Conservation (phyloP, 768 basidiomycete species). For the Trametes coccinea region DNA sequence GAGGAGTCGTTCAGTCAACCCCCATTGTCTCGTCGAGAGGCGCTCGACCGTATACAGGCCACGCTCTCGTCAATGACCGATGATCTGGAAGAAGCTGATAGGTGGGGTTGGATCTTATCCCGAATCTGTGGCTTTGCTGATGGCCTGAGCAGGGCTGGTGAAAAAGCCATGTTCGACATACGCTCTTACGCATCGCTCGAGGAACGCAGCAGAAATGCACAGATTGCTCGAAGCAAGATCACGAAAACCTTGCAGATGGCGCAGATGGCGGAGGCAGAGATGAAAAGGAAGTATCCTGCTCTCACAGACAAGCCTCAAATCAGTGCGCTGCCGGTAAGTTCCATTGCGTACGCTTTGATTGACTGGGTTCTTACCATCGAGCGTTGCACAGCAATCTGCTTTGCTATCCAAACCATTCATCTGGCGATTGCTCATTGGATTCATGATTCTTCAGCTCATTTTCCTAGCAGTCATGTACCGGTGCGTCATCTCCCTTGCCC, state of each 20-base stretch:
- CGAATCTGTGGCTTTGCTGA: neutral
- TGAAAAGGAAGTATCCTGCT: slow-evolving; percentile 36
- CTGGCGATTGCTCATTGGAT: slow-evolving; percentile 33
- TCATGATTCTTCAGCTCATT: slow-evolving; percentile 46
- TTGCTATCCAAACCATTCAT: slow-evolving; percentile 24
- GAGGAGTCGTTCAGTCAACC: slow-evolving; percentile 23
- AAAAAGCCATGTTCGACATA: slow-evolving; percentile 41
- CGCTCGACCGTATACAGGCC: slow-evolving; percentile 56
- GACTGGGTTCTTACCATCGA: neutral
- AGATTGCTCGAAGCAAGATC: slow-evolving; percentile 50
- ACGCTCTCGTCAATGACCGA: slow-evolving; percentile 58
- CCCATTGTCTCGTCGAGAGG: slow-evolving; percentile 47
- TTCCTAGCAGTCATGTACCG: slow-evolving; percentile 57
- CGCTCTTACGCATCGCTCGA: slow-evolving; percentile 51
- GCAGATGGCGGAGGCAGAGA: slow-evolving; percentile 36
- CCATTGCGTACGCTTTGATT: neutral
- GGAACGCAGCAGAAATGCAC: slow-evolving; percentile 52
- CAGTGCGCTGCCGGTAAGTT: slow-evolving; percentile 41
- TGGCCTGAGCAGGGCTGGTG: slow-evolving; percentile 37
- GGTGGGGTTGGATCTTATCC: slow-evolving; percentile 38
- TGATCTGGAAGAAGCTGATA: slow-evolving; percentile 57
- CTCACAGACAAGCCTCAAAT: slow-evolving; percentile 38
- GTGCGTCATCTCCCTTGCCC: slow-evolving; percentile 37
- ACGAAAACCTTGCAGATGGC: slow-evolving; percentile 41
- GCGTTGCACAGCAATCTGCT: neutral